Base-by-base conservation (phyloP, 1,284 basidiomycete genomes). In the Peniophora sp. region DNA sequence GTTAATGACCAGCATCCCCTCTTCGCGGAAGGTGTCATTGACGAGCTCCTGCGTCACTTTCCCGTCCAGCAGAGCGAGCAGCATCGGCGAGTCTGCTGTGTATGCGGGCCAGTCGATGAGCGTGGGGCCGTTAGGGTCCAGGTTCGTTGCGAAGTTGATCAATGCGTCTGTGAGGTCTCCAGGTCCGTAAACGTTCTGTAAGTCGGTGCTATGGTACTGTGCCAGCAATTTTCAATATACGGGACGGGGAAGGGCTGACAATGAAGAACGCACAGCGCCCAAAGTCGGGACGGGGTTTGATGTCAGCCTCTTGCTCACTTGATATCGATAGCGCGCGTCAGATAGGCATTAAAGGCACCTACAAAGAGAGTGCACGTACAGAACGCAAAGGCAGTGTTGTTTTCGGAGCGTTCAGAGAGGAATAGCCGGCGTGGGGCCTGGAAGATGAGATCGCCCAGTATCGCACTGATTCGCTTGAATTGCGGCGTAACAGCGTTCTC, bases 351-450 rank as follows among this genome's bases (percentile, higher is more conserved):
- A n/a, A n/a, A n/a, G n/a, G n/a, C n/a, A n/a, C n/a, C n/a, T n/a
- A n/a, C n/a, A n/a, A n/a, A n/a, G n/a, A n/a, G n/a, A n/a, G n/a
- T n/a, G n/a, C n/a, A 43, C 10, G 12, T 14, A 49, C 9, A 24
- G 3, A 22, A 76, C 68, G 48, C 54, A 78, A 76, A 24, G 60
- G 68, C 0, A 69, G 68, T 74, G 76, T 79, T 0, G 68, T 68
- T 11, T 66, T 62, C 54, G 0, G 74, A 64, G 1, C 62, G 63
- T 24, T 67, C 59, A 35, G 75, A 57, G 12, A 81, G 56, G 55
- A 82, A 69, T 61, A 75, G 74, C n/a, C 77, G 63, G 15, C 79
- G 64, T 2, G 76, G 75, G 0, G 68, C 75, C 50, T 79, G 77
- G 62, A 81, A 79, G 1, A 72, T 65, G 2, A 64, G 60, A 51